These are phyloP conservation scores for Penicillium dipodomyicola DNA, from an alignment of 495 filamentous ascomycete species.

Conservation along the genomic window DNA sequence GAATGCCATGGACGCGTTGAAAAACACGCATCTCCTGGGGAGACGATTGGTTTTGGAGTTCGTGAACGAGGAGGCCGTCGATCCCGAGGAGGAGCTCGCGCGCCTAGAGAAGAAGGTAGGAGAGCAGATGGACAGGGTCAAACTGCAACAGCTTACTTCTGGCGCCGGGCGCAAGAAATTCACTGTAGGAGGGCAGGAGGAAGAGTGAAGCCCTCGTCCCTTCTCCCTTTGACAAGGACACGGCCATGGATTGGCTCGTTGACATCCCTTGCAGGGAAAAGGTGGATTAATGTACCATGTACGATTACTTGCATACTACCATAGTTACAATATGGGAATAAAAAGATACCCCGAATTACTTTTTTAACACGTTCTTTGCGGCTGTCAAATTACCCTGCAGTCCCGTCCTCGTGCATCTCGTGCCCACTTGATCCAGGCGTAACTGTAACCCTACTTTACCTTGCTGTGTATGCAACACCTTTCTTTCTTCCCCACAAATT, in stretches of 20 bases:
- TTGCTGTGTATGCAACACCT: constrained; percentile 13
- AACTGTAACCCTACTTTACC: constrained; percentile 21
- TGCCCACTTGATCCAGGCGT: constrained; percentile 22
- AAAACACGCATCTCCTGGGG: constrained; percentile 90
- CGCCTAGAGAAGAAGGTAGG: constrained; percentile 95
- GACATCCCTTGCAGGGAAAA: constrained; percentile 40
- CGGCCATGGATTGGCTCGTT: constrained; percentile 22
- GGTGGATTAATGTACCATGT: constrained; percentile 25
- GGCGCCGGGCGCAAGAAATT: constrained; percentile 83
- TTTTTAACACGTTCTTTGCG: constrained; percentile 39
- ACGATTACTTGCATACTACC: constrained; percentile 32
- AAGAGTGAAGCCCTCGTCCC: constrained; percentile 51
- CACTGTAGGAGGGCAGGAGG: constrained; percentile 70
- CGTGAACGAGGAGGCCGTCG: constrained; percentile 76
- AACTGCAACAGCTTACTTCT: constrained; percentile 74
- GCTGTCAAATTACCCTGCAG: constrained; percentile 41
- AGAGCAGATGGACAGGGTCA: constrained; percentile 81
- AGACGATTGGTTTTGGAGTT: constrained; percentile 86
- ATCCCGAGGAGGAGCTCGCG: constrained; percentile 92
- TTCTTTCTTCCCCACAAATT: constrained; percentile 16
- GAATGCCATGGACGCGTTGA: constrained; percentile 86
- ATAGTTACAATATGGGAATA: constrained; percentile 11
- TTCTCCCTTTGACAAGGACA: constrained; percentile 39
- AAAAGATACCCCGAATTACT: constrained; percentile 32
- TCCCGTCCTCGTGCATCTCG: constrained; percentile 28